These are phyloP conservation scores for Alternaria gansuensis DNA, from an alignment of 2,329 filamentous ascomycete genomes.

Conservation along the genomic window DNA sequence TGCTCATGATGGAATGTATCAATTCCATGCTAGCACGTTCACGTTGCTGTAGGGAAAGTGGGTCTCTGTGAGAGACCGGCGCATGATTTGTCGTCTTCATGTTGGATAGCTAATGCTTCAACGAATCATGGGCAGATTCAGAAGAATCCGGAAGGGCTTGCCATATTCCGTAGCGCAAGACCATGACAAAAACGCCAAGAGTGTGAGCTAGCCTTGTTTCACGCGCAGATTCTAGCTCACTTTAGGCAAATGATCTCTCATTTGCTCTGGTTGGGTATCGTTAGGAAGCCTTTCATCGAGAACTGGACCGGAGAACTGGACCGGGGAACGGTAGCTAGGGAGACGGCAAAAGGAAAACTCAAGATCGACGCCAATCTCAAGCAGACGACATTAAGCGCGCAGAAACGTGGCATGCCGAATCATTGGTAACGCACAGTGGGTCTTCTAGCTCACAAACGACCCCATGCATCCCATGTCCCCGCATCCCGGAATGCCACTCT, in stretches of 20 bases:
- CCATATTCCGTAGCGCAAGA: constrained; percentile 14
- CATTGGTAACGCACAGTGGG: constrained; percentile 6
- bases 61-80: background rate
- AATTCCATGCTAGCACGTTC: background rate
- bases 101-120: constrained; percentile 4
- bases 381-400: constrained; percentile 8
- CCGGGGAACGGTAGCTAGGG: background rate
- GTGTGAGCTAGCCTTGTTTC: background rate
- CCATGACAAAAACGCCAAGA: constrained; percentile 5
- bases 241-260: constrained; percentile 9
- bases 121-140: constrained; percentile 8
- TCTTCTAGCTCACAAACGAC: background rate
- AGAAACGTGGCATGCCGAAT: constrained; percentile 9
- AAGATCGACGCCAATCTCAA: constrained; percentile 6
- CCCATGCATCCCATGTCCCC: constrained; percentile 4
- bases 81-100: constrained; percentile 3
- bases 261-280: constrained; percentile 2
- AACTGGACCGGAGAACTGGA: background rate
- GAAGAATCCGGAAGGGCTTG: constrained; percentile 17
- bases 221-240: background rate
- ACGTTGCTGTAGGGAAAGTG: constrained; percentile 8
- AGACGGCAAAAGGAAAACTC: background rate
- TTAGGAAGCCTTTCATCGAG: background rate
- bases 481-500: constrained; percentile 1
- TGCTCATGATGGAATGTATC: background rate